Evolutionary conservation across 108 stramenopile genomes (phyloP).

Genomic region (Nitzschia putrida): DNA sequence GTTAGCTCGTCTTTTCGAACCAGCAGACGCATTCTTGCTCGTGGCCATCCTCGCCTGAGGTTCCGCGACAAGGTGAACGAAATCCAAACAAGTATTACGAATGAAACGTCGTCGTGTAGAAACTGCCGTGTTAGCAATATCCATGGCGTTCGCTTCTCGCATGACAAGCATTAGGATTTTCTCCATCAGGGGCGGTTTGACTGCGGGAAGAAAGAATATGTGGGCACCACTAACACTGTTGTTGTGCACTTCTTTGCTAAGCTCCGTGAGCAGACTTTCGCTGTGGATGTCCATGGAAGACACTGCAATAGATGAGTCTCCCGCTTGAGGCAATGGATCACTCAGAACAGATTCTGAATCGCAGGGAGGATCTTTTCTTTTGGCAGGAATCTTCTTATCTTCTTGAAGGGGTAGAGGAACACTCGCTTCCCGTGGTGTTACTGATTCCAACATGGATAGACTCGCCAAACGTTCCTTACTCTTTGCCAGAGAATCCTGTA

Average conservation of each 20-base stretch:
- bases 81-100: conserved; percentile 36
- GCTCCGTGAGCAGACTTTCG: not conserved
- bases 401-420: not conserved
- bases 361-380: not conserved
- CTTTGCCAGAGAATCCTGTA: conserved; percentile 28
- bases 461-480: conserved; percentile 26
- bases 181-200: conserved; percentile 6
- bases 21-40: not conserved
- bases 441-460: conserved; percentile 12
- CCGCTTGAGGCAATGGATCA: not conserved
- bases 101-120: conserved; percentile 17
- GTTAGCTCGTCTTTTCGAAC: not conserved
- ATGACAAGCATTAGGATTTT: conserved; percentile 11
- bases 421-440: not conserved
- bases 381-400: not conserved
- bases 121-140: not conserved
- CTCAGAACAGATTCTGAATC: not conserved
- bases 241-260: not conserved
- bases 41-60: not conserved
- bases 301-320: not conserved
- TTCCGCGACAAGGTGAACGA: not conserved
- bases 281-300: not conserved
- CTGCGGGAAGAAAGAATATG: conserved; percentile 14
- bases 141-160: conserved; percentile 31
- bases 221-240: not conserved